Conservation (phyloP, 2,329 filamentous ascomycete species). For the Pseudocercospora cruenta region DNA sequence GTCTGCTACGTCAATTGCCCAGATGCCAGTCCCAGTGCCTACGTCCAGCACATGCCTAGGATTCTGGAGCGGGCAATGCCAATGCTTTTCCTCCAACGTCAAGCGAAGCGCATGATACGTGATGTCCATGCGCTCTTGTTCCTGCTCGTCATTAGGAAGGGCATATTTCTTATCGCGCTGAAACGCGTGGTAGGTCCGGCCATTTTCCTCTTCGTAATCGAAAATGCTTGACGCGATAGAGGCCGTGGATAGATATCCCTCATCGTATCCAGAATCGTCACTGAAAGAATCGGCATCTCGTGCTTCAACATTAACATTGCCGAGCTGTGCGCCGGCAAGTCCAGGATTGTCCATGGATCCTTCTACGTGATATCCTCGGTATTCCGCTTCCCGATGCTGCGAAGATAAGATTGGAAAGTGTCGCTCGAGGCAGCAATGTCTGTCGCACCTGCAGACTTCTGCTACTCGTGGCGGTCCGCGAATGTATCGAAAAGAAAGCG, state of each 20-base stretch:
- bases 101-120: constrained; percentile 30
- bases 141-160: constrained; percentile 35
- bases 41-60: constrained; percentile 51
- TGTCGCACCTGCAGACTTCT: background rate
- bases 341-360: constrained; percentile 13
- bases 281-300: constrained; percentile 22
- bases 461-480: background rate
- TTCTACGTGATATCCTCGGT: background rate
- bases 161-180: constrained; percentile 36
- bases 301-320: constrained; percentile 25
- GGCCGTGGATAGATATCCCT: constrained; percentile 33
- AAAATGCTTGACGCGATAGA: constrained; percentile 40
- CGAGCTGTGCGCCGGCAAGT: constrained; percentile 16
- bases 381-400: background rate
- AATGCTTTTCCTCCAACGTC: constrained; percentile 32
- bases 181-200: constrained; percentile 30
- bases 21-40: constrained; percentile 50
- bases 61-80: constrained; percentile 29
- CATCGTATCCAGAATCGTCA: constrained; percentile 29
- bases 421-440: background rate
- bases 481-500: constrained; percentile 5
- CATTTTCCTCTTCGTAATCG: constrained; percentile 28
- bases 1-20: constrained; percentile 30
- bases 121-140: constrained; percentile 37
- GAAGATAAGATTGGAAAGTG: background rate